These are phyloP conservation scores for Sophora flavescens DNA, from an alignment of 306 rosid species.

Conservation along the genomic window DNA sequence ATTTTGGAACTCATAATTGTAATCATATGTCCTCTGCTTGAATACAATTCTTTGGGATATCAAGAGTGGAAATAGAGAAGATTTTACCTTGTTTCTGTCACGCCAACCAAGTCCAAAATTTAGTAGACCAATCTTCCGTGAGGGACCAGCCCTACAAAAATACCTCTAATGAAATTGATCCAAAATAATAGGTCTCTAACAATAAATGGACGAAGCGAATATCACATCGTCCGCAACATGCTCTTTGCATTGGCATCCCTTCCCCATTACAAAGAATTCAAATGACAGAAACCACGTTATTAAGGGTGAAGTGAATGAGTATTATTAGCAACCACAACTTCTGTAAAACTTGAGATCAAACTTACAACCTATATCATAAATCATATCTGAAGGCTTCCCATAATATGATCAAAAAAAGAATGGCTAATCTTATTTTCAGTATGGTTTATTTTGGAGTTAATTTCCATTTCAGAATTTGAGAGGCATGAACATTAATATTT, in stretches of 20 bases:
- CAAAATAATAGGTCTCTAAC: conserved; percentile 30
- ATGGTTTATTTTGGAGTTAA: conserved; percentile 3
- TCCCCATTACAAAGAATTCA: conserved; percentile 27
- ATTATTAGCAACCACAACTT: conserved; percentile 1
- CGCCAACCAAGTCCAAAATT: conserved; percentile 95
- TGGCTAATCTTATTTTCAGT: conserved; percentile 6
- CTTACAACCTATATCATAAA: conserved; percentile 10
- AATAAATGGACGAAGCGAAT: not conserved
- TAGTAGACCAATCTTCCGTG: conserved; percentile 67
- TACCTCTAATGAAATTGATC: conserved; percentile 43
- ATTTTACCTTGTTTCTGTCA: conserved; percentile 82
- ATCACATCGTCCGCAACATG: conserved; percentile 32
- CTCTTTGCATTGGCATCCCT: conserved; percentile 33
- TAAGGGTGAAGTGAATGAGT: conserved; percentile 5
- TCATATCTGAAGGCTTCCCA: conserved; percentile 31
- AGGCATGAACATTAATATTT: conserved; percentile 16
- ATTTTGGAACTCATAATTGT: conserved; percentile 29
- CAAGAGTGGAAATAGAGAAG: conserved; percentile 21
- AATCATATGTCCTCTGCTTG: conserved; percentile 14
- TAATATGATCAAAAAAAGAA: conserved; percentile 24
- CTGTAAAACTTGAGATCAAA: conserved; percentile 16
- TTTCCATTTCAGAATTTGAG: conserved; percentile 23
- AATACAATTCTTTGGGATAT: conserved; percentile 32
- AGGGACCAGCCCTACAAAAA: conserved; percentile 58
- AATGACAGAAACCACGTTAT: conserved; percentile 23